These are phyloP conservation scores for Tulasnella calospora DNA, from an alignment of 768 basidiomycete genomes.

Conservation along the genomic window DNA sequence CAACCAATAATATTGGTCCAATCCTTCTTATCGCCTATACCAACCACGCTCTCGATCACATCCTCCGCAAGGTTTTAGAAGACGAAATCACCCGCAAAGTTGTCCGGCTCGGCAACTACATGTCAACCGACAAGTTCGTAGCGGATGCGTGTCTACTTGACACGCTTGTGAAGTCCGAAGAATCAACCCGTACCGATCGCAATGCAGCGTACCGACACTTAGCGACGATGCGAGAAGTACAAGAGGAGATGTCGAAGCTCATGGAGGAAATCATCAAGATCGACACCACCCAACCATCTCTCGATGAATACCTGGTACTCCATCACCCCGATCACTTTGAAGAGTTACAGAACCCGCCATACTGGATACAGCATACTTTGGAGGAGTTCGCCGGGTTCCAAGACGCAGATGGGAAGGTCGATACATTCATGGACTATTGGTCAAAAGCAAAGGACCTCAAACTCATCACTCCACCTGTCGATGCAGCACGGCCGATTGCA, in stretches of 20 bases:
- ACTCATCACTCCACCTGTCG: constrained; percentile 10
- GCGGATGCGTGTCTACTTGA: neutral
- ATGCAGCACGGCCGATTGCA: neutral
- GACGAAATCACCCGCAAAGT: constrained; percentile 57
- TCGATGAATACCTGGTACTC: constrained; percentile 44
- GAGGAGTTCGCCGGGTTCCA: constrained; percentile 27
- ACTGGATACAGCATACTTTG: constrained; percentile 42
- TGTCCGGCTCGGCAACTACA: constrained; percentile 58
- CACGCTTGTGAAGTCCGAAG: neutral
- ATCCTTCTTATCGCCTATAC: constrained; percentile 64
- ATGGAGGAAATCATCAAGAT: constrained; percentile 44
- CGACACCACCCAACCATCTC: constrained; percentile 38
- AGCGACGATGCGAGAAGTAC: constrained; percentile 42
- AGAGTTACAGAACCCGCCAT: constrained; percentile 43
- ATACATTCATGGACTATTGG: constrained; percentile 10
- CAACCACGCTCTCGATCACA: constrained; percentile 74
- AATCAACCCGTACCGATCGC: neutral
- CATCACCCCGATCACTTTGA: constrained; percentile 50
- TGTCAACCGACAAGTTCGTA: constrained; percentile 30
- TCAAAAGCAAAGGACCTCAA: neutral
- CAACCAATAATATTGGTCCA: constrained; percentile 49
- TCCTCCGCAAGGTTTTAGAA: constrained; percentile 61
- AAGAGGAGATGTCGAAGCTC: constrained; percentile 47
- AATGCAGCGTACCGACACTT: constrained; percentile 40
- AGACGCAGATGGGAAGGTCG: neutral